Base-by-base conservation (phyloP, 441 rosid species). In the Populus tomentosa region DNA sequence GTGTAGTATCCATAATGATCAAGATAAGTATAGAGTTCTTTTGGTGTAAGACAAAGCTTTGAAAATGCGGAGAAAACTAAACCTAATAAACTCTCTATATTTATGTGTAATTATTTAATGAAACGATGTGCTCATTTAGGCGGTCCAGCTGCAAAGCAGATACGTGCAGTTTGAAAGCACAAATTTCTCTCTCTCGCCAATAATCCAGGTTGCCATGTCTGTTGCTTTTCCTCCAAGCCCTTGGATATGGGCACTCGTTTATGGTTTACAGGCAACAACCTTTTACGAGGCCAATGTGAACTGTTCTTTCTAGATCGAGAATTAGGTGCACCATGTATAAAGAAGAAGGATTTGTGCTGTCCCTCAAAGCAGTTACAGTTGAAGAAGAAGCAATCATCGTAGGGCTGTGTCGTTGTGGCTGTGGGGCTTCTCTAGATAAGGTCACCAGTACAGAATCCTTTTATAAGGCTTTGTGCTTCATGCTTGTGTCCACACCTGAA, bases 171-270 rank as follows among this genome's bases (percentile, higher is more conserved):
- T 50, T 50, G 56, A 14, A 50, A 50, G 18, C 18, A 14, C 18
- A 46, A 46, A 50, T 5, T 5, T 72, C 6, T 72, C 14, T 32
- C 30, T 72, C 46, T 59, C 59, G 63, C 70, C 21, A 38, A 63
- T 36, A 69, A 38, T 59, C 53, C 50, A 79, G 71, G 77, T 50
- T 26, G 80, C 76, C 78, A 28, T 79, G 78, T 75, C 80, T 64
- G 69, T 79, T 82, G 80, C 85, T 78, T 80, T 78, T 74, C 35
- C 75, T 40, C 76, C 67, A 79, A 77, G 76, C 50, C 76, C 70
- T 59, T 24, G 69, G 68, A 32, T 14, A 50, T 50, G 75, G 67
- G 67, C 67, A 70, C 11, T 42, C 36, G 73, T 24, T 50, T 50
- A 5, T 50, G 56, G 56, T 50, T 50, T 50, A 14, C 56, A 50